Percentiles rank a stretch among this genome's conserved stretches.
Evolutionary conservation across 1,139 yeast species (phyloP).

Genomic region (Lizanozyma gosingica): DNA sequence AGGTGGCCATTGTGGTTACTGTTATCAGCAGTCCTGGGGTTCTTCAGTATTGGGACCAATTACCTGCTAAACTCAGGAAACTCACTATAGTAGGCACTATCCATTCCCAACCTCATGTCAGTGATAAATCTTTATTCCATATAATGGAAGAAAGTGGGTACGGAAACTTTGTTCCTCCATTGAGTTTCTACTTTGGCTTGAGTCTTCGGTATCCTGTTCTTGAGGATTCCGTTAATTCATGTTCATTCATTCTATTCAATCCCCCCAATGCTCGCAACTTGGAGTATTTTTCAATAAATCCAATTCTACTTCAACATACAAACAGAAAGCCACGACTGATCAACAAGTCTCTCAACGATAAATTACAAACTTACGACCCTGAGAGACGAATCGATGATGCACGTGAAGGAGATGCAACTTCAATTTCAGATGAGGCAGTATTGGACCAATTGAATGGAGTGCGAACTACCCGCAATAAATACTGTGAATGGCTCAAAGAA

Average conservation of each 20-base stretch:
- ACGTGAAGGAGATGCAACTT: slow-evolving; percentile 5
- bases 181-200: background rate
- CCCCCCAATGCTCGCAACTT: slow-evolving; percentile 69
- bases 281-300: slow-evolving; percentile 72
- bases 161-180: background rate
- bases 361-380: background rate
- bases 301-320: slow-evolving; percentile 58
- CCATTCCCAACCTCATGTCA: slow-evolving; percentile 2
- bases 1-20: background rate
- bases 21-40: slow-evolving; percentile 3
- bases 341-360: slow-evolving; percentile 16
- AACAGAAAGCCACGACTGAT: slow-evolving; percentile 14
- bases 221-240: slow-evolving; percentile 2
- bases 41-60: slow-evolving; percentile 18
- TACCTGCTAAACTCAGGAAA: slow-evolving; percentile 9
- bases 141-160: background rate
- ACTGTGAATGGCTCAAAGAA: slow-evolving; percentile 7
- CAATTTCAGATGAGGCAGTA: slow-evolving; percentile 15
- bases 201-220: slow-evolving; percentile 1
- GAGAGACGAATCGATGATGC: background rate
- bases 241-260: slow-evolving; percentile 48
- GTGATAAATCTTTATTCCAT: background rate
- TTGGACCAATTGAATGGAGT: background rate
- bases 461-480: slow-evolving; percentile 1
- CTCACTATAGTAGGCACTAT: slow-evolving; percentile 16